Percentiles rank a stretch among this genome's conserved stretches.
phyloP scores from a whole-genome alignment of 495 filamentous ascomycete genomes.

The Daldinia grandis region DNA sequence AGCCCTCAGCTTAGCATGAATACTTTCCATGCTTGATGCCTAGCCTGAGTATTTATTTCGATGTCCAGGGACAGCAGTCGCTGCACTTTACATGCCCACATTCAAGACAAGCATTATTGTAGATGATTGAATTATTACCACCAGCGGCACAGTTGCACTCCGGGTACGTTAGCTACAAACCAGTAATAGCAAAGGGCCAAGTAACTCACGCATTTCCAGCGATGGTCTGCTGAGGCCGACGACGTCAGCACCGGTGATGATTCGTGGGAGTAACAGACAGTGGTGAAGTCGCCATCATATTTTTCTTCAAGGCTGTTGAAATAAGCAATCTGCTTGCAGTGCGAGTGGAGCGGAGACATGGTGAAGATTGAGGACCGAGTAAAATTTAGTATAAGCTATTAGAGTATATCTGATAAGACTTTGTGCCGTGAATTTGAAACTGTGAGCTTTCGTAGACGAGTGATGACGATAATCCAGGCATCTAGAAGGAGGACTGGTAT shows the following conservation, averaged over 20 bases:
- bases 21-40: neutral
- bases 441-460: neutral
- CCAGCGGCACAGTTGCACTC: constrained; percentile 21
- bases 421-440: neutral
- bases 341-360: neutral
- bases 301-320: neutral
- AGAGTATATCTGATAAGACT: neutral
- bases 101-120: neutral
- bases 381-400: neutral
- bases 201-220: constrained; percentile 36
- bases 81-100: neutral
- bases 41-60: constrained; percentile 5
- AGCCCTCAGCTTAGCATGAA: neutral
- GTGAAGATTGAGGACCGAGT: neutral
- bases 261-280: neutral
- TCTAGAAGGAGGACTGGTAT: neutral
- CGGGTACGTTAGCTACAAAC: constrained; percentile 6
- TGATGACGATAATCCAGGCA: neutral
- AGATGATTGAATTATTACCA: constrained; percentile 11
- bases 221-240: neutral
- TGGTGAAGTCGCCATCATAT: neutral
- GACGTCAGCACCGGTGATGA: neutral
- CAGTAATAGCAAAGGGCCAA: neutral
- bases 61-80: neutral
- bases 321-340: neutral